These are phyloP conservation scores for Tephrocybe sp. DNA, from an alignment of 768 basidiomycete species.

Conservation along the genomic window DNA sequence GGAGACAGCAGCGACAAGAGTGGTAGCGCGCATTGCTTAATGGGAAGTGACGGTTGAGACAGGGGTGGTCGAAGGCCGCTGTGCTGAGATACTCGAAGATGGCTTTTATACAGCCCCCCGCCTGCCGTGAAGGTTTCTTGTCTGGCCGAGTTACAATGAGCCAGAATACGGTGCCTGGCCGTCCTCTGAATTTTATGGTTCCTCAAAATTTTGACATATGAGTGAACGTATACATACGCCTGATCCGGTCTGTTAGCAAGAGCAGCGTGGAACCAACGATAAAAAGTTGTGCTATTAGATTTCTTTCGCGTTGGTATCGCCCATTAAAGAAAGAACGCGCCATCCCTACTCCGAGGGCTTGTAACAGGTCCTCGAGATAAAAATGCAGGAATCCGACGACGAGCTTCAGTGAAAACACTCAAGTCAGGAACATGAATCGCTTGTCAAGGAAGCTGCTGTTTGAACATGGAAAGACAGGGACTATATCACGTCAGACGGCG, in stretches of 20 bases:
- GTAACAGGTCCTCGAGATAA: background rate
- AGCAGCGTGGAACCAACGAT: too few relatives aligned
- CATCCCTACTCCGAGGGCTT: background rate
- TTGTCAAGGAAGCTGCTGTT: background rate
- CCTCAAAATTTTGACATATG: too few relatives aligned
- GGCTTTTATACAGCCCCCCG: conserved; percentile 12
- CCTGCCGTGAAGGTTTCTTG: background rate
- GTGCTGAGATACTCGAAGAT: background rate
- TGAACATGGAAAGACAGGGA: background rate
- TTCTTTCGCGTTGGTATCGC: background rate
- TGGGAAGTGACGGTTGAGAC: background rate
- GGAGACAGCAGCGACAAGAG: conserved; percentile 22
- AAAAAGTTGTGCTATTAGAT: too few relatives aligned
- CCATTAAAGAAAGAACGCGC: background rate
- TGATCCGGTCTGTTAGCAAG: conserved; percentile 17
- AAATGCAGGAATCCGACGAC: too few relatives aligned
- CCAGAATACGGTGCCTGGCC: conserved; percentile 1
- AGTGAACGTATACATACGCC: conserved; percentile 2
- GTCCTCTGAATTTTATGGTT: too few relatives aligned
- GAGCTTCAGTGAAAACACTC: background rate
- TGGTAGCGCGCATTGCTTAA: conserved; percentile 26
- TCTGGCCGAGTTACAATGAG: background rate
- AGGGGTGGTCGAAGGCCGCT: conserved; percentile 9
- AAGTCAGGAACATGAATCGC: background rate
- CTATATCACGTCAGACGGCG: conserved; percentile 7